A percentile compares a stretch with the other conserved stretches of the same genome.
These are phyloP conservation scores for Eucalyptus tenuipes DNA, from an alignment of 345 rosid genomes.

Conservation along the genomic window DNA sequence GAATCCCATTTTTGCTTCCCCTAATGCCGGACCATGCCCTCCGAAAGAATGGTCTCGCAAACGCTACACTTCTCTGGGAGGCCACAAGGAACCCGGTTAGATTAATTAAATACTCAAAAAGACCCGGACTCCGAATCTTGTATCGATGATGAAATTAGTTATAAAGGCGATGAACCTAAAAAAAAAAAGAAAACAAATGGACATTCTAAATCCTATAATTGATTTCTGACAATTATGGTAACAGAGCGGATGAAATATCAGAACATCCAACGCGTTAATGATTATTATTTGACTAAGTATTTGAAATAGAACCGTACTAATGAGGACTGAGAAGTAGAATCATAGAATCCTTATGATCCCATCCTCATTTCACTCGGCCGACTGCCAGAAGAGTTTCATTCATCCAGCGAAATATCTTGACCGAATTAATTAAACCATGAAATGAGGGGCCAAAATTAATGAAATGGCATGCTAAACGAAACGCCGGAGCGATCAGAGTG, in stretches of 20 bases:
- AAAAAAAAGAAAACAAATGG: background rate
- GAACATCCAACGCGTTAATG: background rate
- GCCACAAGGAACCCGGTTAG: background rate
- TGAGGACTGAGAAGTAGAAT: background rate
- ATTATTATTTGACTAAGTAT: too few species aligned
- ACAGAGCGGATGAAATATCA: background rate
- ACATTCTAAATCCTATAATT: background rate
- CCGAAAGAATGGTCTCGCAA: background rate
- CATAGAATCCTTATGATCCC: background rate
- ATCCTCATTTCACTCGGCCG: fast-evolving
- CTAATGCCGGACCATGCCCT: too few species aligned
- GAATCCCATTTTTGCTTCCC: background rate
- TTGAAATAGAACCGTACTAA: background rate
- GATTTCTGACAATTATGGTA: background rate
- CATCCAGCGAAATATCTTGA: background rate
- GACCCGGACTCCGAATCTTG: background rate
- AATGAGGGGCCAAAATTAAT: background rate
- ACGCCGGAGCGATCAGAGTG: background rate
- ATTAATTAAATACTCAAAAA: background rate
- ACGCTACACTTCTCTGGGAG: background rate
- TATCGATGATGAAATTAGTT: background rate
- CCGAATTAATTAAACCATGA: background rate
- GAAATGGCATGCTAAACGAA: background rate
- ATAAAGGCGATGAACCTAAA: background rate
- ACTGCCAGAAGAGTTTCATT: background rate